Percentiles rank a stretch among this genome's conserved stretches.
phyloP scores from a whole-genome alignment of 495 filamentous ascomycete genomes.

The Terfezia claveryi region DNA sequence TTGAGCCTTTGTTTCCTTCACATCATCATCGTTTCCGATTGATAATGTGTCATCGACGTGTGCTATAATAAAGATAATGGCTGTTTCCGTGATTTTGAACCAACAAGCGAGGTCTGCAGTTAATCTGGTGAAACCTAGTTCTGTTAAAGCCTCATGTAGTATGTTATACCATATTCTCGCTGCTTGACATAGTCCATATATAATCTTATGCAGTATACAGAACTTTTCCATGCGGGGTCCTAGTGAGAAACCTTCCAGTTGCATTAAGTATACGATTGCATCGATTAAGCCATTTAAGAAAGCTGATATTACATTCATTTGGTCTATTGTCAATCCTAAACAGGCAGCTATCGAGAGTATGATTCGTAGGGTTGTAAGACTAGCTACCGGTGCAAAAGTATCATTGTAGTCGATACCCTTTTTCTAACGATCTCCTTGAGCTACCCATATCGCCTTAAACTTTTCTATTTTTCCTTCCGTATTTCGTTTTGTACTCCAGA shows the following conservation, averaged over 20 bases:
- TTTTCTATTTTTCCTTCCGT: neutral
- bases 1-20: neutral
- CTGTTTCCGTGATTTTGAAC: neutral
- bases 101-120: neutral
- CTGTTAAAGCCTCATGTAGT: neutral
- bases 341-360: neutral
- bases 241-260: neutral
- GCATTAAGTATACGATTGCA: neutral
- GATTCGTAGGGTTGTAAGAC: neutral
- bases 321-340: neutral
- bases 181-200: neutral
- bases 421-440: neutral
- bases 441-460: neutral
- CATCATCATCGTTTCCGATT: neutral
- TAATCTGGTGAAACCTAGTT: neutral
- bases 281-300: neutral
- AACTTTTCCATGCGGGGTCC: neutral
- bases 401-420: neutral
- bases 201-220: neutral
- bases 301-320: neutral
- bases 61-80: neutral
- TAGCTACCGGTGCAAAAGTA: neutral
- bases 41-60: neutral
- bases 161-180: neutral
- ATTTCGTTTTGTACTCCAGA: neutral